Base-by-base conservation (phyloP, 805 yeast genomes). In the Candida pini region DNA sequence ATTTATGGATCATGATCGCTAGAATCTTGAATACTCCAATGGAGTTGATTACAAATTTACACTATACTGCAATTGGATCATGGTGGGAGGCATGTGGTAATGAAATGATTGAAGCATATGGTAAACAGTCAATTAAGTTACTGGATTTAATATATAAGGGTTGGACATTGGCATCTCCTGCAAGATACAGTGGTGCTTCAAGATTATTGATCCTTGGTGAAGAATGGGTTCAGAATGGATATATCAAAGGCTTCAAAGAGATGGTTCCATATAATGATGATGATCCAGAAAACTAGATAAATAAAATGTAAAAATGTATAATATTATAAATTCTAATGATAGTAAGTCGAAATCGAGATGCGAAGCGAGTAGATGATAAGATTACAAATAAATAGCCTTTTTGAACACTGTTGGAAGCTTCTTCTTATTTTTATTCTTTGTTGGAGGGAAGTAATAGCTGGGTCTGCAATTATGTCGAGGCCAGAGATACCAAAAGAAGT, bases 81-180 rank as follows among this genome's bases (percentile, higher is more conserved):
- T 89, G 97, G 97, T 87, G 97, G 95, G 97, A 92, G 45, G 76
- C 88, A 5, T 68, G 81, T 31, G 89, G 84, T 0, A 41, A 47
- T 7, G 66, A 76, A 27, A 73, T 90, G 36, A 34, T 68, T 6
- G 50, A 52, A 8, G 69, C 67, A 1, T 90, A 78, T 55, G 88
- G 89, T 0, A 57, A 43, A 4, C 97, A 90, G 61, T 92, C 76
- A 3, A 36, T 29, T 5, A 92, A 92, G 54, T 35, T 87, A 19
- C 47, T 88, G 38, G 46, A 43, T 6, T 43, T 72, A 9, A 52
- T 76, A 5, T 67, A 71, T 38, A 53, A 51, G 3, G 64, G 57
- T 1, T 79, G 88, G 78, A 70, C 86, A 0, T 39, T 52, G n/a
- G 44, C 62, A 2, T 75, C 73, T 4, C 62, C 64, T 2, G 77